phyloP scores from a whole-genome alignment of 768 basidiomycete species.

The Mycena belliarum region DNA sequence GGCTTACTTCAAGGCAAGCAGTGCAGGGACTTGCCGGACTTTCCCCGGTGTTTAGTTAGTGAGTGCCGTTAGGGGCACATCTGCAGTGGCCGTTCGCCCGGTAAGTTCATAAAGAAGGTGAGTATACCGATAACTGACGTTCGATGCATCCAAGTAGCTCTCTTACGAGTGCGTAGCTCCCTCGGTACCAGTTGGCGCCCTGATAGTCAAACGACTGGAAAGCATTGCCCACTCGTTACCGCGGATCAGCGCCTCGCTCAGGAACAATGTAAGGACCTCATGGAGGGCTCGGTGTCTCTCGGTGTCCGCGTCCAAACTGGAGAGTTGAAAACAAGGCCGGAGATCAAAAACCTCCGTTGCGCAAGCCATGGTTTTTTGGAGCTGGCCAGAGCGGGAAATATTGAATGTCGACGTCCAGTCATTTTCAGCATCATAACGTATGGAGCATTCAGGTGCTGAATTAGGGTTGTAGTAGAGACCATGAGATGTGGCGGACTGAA shows the following conservation, averaged over 20 bases:
- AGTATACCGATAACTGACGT: slow-evolving; percentile 21
- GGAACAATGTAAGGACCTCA: neutral
- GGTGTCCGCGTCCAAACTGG: neutral
- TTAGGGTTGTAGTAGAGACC: neutral
- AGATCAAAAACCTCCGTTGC: slow-evolving; percentile 2
- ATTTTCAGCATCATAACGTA: neutral
- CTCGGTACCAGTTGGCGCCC: slow-evolving; percentile 9
- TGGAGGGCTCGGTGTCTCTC: slow-evolving; percentile 29
- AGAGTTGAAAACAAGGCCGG: slow-evolving; percentile 5
- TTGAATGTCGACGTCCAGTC: neutral
- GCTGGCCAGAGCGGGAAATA: neutral
- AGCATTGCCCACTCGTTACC: slow-evolving; percentile 14
- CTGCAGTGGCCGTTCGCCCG: slow-evolving; percentile 2
- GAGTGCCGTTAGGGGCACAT: slow-evolving; percentile 18
- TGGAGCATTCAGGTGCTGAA: neutral
- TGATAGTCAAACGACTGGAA: slow-evolving; percentile 14
- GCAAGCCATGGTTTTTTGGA: neutral
- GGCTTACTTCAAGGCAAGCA: slow-evolving; percentile 1
- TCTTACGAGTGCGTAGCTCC: slow-evolving; percentile 9
- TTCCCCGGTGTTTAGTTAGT: slow-evolving; percentile 8
- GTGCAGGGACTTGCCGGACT: neutral
- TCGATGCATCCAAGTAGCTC: slow-evolving; percentile 8
- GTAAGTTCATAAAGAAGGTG: slow-evolving; percentile 15
- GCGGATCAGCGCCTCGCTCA: slow-evolving; percentile 14
- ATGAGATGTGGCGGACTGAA: no score